Evolutionary conservation across 2,329 filamentous ascomycete genomes (phyloP).

Genomic region (Fusarium xylarioides): DNA sequence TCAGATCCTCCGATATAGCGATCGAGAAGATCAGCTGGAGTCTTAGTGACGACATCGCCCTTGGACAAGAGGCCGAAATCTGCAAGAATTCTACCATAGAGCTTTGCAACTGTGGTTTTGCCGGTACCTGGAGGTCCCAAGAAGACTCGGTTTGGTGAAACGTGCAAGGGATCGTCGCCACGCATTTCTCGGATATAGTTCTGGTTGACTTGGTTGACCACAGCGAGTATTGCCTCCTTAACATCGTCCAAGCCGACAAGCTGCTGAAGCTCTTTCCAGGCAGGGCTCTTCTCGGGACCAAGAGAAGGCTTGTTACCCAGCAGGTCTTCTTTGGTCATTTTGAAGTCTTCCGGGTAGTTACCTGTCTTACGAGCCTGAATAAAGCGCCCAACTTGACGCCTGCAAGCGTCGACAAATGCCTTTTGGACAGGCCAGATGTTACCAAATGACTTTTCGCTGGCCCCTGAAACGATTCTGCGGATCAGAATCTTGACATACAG

Average conservation of each 20-base stretch:
- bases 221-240: slow-evolving; percentile 58
- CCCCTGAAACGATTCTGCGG: slow-evolving; percentile 66
- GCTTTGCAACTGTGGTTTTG: slow-evolving; percentile 76
- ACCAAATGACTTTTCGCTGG: slow-evolving; percentile 72
- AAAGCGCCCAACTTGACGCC: slow-evolving; percentile 68
- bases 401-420: slow-evolving; percentile 54
- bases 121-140: slow-evolving; percentile 76
- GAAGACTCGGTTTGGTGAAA: slow-evolving; percentile 74
- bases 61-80: slow-evolving; percentile 68
- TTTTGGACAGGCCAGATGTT: slow-evolving; percentile 77
- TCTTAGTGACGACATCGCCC: slow-evolving; percentile 71
- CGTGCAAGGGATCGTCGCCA: slow-evolving; percentile 65
- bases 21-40: slow-evolving; percentile 76
- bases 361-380: slow-evolving; percentile 44
- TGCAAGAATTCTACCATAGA: slow-evolving; percentile 74
- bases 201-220: slow-evolving; percentile 62
- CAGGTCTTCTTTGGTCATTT: slow-evolving; percentile 68
- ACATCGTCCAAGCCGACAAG: slow-evolving; percentile 68
- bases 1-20: slow-evolving; percentile 71
- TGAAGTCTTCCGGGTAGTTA: slow-evolving; percentile 41
- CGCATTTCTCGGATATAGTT: slow-evolving; percentile 73
- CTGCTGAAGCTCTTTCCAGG: slow-evolving; percentile 67
- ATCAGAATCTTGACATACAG: slow-evolving; percentile 70
- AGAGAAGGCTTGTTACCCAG: slow-evolving; percentile 71
- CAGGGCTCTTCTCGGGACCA: slow-evolving; percentile 59